A percentile compares a stretch with the other conserved stretches of the same genome.
These are phyloP conservation scores for Hypoxylon sp. DNA, from an alignment of 2,329 filamentous ascomycete genomes.

Conservation along the genomic window DNA sequence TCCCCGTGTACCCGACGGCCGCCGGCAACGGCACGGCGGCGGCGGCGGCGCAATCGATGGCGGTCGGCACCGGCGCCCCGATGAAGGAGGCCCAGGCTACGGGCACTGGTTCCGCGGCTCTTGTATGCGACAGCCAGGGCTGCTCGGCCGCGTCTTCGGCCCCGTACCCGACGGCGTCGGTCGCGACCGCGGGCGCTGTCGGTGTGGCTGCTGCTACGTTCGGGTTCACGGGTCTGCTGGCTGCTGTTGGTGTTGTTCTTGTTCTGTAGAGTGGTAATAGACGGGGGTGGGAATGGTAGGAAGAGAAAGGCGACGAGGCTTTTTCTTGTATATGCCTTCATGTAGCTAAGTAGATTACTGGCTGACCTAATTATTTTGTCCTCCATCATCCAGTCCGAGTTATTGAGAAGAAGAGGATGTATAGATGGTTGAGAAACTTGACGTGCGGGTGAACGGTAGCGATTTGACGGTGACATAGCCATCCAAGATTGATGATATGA, in stretches of 20 bases:
- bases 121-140: slow-evolving; percentile 13
- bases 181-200: slow-evolving; percentile 34
- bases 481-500: no score
- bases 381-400: not conserved
- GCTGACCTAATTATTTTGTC: not conserved
- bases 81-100: slow-evolving; percentile 55
- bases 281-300: not conserved
- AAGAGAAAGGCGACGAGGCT: not conserved
- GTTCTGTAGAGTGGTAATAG: slow-evolving; percentile 7
- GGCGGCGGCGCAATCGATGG: slow-evolving; percentile 63
- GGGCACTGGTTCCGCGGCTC: not conserved
- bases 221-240: slow-evolving; percentile 30
- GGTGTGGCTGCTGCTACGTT: slow-evolving; percentile 31
- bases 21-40: slow-evolving; percentile 64
- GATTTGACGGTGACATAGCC: no score
- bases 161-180: slow-evolving; percentile 19
- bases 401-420: not conserved
- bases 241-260: slow-evolving; percentile 25
- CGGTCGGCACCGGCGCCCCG: slow-evolving; percentile 40
- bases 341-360: not conserved
- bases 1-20: slow-evolving; percentile 74
- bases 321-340: not conserved
- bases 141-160: slow-evolving; percentile 1
- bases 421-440: not conserved
- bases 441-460: not conserved